Conservation (phyloP, 2,329 filamentous ascomycete species). For the Aspergillus fijiensis region DNA sequence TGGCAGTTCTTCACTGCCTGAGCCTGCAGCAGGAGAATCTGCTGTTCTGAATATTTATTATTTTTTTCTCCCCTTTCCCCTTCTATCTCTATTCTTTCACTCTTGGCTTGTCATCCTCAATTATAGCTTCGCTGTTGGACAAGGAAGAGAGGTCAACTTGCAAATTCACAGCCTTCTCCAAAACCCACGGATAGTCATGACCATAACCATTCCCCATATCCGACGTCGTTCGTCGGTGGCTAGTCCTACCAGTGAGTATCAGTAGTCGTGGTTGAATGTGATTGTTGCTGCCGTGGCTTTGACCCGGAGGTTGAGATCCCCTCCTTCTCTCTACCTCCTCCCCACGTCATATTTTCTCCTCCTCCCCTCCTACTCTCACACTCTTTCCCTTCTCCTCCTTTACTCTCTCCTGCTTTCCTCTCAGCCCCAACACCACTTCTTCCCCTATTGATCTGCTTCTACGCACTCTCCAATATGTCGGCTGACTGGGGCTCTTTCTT, state of each 20-base stretch:
- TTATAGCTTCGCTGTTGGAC: neutral
- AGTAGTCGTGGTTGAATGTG: constrained; percentile 20
- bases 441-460: neutral
- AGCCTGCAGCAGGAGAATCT: neutral
- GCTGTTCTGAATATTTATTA: too few relatives aligned
- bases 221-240: constrained; percentile 36
- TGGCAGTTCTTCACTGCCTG: neutral
- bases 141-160: neutral
- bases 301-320: neutral
- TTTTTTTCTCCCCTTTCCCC: constrained; percentile 11
- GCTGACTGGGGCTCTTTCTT: constrained; percentile 28
- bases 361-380: too few relatives aligned
- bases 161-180: neutral
- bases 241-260: constrained; percentile 29
- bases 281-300: constrained; percentile 6
- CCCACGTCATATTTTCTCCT: constrained; percentile 21
- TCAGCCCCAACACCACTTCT: neutral
- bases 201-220: constrained; percentile 33
- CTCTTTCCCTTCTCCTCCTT: constrained; percentile 9
- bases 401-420: constrained; percentile 1
- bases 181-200: constrained; percentile 28
- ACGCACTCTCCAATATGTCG: constrained; percentile 20
- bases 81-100: constrained; percentile 7
- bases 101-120: constrained; percentile 5
- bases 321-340: constrained; percentile 2